phyloP scores from a whole-genome alignment of 2,329 filamentous ascomycete genomes.

The Monosporascus sp. region DNA sequence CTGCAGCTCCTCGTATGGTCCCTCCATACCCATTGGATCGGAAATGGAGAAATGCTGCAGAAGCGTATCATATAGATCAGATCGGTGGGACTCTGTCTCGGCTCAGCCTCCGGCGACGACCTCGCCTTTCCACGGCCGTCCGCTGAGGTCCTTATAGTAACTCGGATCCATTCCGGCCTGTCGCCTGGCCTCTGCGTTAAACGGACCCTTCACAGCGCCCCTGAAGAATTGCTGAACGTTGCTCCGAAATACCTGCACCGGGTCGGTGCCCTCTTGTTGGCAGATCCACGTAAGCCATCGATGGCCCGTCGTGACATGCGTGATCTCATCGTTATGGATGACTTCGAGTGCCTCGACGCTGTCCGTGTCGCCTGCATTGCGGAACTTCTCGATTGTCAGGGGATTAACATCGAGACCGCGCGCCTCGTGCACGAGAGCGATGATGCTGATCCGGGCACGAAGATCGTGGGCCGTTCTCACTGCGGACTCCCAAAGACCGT shows the following conservation, averaged over 20 bases:
- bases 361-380: conserved; percentile 32
- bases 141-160: conserved; percentile 33
- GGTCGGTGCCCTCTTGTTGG: conserved; percentile 37
- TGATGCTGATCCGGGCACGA: conserved; percentile 39
- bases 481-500: conserved; percentile 40
- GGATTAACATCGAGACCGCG: conserved; percentile 42
- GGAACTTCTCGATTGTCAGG: conserved; percentile 42
- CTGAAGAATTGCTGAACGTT: conserved; percentile 38
- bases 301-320: conserved; percentile 42
- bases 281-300: conserved; percentile 44
- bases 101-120: conserved; percentile 25
- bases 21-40: too few relatives aligned
- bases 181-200: conserved; percentile 37
- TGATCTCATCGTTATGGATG: conserved; percentile 44
- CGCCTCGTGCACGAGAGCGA: conserved; percentile 42
- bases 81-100: too few relatives aligned
- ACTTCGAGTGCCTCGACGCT: conserved; percentile 36
- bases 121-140: conserved; percentile 21
- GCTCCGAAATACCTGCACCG: conserved; percentile 37
- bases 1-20: too few relatives aligned
- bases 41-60: too few relatives aligned
- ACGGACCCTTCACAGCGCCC: conserved; percentile 37
- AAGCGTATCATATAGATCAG: too few relatives aligned
- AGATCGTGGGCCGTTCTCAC: conserved; percentile 37
- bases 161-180: conserved; percentile 38